Conservation (phyloP, 2,329 filamentous ascomycete genomes). For the Zasmidium citrigriseum region DNA sequence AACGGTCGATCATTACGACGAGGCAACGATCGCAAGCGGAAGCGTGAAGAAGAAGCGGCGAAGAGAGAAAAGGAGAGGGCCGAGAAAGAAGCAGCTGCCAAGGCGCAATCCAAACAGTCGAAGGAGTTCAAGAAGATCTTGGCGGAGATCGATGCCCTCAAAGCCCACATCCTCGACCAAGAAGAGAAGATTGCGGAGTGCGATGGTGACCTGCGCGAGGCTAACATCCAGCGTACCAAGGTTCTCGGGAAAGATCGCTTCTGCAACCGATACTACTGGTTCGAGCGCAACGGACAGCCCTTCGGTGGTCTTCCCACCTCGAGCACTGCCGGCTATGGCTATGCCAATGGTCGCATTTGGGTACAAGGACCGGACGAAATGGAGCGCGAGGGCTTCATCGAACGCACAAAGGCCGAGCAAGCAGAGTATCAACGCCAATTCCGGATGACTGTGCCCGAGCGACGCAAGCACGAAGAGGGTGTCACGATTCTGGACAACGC, state of each 20-base stretch:
- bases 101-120: constrained; percentile 68
- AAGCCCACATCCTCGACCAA: constrained; percentile 74
- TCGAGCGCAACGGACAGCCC: constrained; percentile 97
- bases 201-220: constrained; percentile 90
- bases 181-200: constrained; percentile 83
- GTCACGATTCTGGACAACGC: constrained; percentile 74
- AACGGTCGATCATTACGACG: constrained; percentile 58
- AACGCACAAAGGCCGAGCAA: constrained; percentile 69
- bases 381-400: constrained; percentile 83
- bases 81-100: constrained; percentile 58
- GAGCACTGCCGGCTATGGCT: constrained; percentile 82
- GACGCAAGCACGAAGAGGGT: constrained; percentile 84
- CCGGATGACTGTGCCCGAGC: constrained; percentile 79
- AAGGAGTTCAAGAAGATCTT: constrained; percentile 87
- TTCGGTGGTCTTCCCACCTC: constrained; percentile 84
- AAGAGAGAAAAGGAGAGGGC: constrained; percentile 68
- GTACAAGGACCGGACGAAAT: constrained; percentile 91
- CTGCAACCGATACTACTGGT: constrained; percentile 99
- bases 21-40: constrained; percentile 62
- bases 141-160: constrained; percentile 86
- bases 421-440: constrained; percentile 76
- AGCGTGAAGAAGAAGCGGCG: constrained; percentile 61
- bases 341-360: constrained; percentile 95
- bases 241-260: constrained; percentile 92
- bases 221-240: constrained; percentile 86